phyloP scores from a whole-genome alignment of 2,329 filamentous ascomycete genomes.

The Cryoendolithus antarcticus region DNA sequence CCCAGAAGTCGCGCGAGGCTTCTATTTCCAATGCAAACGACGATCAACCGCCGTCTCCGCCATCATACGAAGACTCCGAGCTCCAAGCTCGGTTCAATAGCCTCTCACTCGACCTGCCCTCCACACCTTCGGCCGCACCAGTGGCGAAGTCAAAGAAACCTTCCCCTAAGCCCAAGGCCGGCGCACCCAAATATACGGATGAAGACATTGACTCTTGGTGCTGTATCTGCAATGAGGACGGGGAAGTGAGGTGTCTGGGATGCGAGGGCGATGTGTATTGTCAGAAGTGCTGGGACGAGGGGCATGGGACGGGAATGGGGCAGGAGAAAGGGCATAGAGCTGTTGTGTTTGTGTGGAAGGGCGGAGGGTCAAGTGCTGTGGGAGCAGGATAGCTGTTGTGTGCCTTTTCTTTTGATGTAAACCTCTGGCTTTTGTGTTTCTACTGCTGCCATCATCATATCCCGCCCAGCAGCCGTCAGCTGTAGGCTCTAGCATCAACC shows the following conservation, averaged over 20 bases:
- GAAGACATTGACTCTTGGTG: constrained; percentile 69
- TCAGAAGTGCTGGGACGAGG: constrained; percentile 65
- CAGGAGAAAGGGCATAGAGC: constrained; percentile 61
- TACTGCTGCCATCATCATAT: too few species aligned
- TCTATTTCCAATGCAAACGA: too few species aligned
- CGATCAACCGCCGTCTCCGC: constrained; percentile 15
- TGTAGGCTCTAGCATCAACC: too few species aligned
- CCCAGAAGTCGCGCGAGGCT: too few species aligned
- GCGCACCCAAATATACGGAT: constrained; percentile 41
- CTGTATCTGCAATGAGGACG: constrained; percentile 69
- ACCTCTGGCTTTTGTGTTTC: too few species aligned
- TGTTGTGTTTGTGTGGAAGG: constrained; percentile 26
- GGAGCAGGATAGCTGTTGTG: too few species aligned
- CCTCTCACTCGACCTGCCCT: constrained; percentile 34
- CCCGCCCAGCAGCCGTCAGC: too few species aligned
- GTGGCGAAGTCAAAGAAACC: constrained; percentile 12
- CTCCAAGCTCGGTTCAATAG: constrained; percentile 34
- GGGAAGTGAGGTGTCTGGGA: constrained; percentile 57
- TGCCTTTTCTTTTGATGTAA: too few species aligned
- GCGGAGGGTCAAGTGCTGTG: background rate
- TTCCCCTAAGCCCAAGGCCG: constrained; percentile 21
- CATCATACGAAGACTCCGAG: constrained; percentile 28
- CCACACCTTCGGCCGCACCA: constrained; percentile 34
- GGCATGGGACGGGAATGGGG: constrained; percentile 58
- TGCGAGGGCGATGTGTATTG: constrained; percentile 67